A percentile compares a stretch with the other conserved stretches of the same genome.
These are phyloP conservation scores for Chytriomyces sp. DNA, from an alignment of 192 early-diverging fungal genomes.

Conservation along the genomic window DNA sequence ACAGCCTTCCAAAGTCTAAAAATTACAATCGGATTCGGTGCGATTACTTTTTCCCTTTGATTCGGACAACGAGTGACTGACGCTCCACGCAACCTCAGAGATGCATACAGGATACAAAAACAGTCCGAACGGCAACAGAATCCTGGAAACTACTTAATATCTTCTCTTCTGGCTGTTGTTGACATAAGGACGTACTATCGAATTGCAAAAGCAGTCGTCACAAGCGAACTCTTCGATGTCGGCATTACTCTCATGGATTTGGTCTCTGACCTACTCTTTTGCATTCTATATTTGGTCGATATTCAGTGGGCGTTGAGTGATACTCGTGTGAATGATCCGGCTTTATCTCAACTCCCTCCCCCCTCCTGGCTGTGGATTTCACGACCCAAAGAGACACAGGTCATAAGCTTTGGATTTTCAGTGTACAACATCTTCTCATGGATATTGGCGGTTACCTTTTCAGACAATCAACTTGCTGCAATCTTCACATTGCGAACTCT, in stretches of 20 bases:
- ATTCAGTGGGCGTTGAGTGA: conserved; percentile 37
- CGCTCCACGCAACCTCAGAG: no score
- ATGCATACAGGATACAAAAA: no score
- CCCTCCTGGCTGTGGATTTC: conserved; percentile 59
- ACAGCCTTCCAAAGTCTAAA: no score
- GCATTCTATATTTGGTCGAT: conserved; percentile 63
- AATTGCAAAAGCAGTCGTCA: neutral
- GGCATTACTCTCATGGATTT: conserved; percentile 48
- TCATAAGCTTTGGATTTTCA: conserved; percentile 2
- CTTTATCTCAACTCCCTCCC: conserved; percentile 19
- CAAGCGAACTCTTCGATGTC: conserved; percentile 5
- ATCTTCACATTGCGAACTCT: conserved; percentile 52
- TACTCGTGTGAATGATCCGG: conserved; percentile 28
- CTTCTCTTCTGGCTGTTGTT: neutral
- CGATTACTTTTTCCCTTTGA: no score
- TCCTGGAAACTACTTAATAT: neutral
- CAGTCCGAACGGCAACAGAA: neutral
- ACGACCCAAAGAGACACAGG: conserved; percentile 46
- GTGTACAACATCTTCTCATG: conserved; percentile 7
- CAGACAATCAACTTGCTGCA: conserved; percentile 18
- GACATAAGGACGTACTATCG: neutral
- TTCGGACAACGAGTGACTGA: no score
- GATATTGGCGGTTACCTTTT: neutral
- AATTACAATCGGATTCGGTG: no score
- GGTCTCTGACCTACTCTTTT: conserved; percentile 57